Evolutionary conservation across 306 rosid species (phyloP), one percentile per base, ranked within the genome.

Genomic region (Macrotyloma uniflorum): DNA sequence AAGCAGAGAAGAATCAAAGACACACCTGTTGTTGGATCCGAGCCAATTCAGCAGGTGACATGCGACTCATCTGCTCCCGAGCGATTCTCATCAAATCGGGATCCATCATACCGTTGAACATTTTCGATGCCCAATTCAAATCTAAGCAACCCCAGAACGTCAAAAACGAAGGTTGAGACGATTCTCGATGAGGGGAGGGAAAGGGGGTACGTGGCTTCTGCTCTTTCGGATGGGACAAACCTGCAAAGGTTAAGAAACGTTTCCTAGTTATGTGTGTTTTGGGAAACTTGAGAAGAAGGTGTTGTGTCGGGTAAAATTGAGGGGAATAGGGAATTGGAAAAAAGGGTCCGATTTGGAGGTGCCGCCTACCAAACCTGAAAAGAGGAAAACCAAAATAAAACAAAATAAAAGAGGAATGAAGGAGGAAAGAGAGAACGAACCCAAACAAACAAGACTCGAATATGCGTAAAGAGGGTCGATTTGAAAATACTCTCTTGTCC

Each of bases 21-120:
- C n/a, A 22, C 22, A 87, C 99, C 97, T 91, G 98, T 68, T 95
- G 91, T 45, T 93, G 99, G 88, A 95, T 93, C 89, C 86, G 88
- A 80, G 99, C 91, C 75, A 93, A 85, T 28, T 95, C 98, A 8
- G 97, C 88, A 0, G 98, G 96, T 3, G 99, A 90, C 98, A 95
- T 95, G 55, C 99, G 99, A 83, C 90, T 91, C 97, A 96, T 91
- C 88, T 93, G 96, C 85, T 96, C 98, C 84, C 93, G 98, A 80
- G 99, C 98, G 54, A 96, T 85, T 75, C 87, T 78, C 32, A 93
- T 82, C 85, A 96, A 36, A 76, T 93, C 99, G 14, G 99, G 99
- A 93, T 96, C 99, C 97, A 93, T 93, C 97, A 88, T 91, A 30
- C 74, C 89, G 83, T 83, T 85, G 70, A 67, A 85, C 89, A 87